Evolutionary conservation across 495 filamentous ascomycete genomes (phyloP), one percentile per base, ranked within the genome.

Genomic region (Cercophora newfieldiana): DNA sequence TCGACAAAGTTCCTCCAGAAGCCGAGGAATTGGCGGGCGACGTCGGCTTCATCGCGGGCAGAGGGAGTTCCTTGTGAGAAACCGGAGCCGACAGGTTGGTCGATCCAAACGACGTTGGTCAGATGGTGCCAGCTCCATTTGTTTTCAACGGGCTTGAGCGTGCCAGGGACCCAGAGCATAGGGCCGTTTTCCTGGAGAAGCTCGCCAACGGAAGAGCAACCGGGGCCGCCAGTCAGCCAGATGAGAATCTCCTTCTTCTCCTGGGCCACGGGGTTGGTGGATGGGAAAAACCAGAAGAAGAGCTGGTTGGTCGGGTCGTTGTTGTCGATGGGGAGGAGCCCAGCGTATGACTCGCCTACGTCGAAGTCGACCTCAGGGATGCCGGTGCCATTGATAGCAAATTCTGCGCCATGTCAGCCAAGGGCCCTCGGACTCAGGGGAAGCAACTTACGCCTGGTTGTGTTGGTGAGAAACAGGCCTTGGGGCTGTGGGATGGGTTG

Each of bases 231-330:
- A 67, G 90, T 91, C 6, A 91, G 77, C 82, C 89, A 92, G 69
- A 92, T 89, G 19, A 85, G 79, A 59, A 91, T 87, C 70, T 92
- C 89, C 56, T 91, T 86, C 3, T 83, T 78, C 54, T 57, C 54
- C 54, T 8, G 83, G 79, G 7, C 69, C 21, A 30, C 71, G 6
- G 81, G 79, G 54, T 89, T 88, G 4, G 75, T 74, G 0, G 88
- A 85, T 0, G 88, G 89, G 67, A 90, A 91, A 76, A 89, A 91
- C 90, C 91, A 94, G 71, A 91, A 94, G 69, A 85, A 92, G 18
- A 93, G 76, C 60, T 84, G 72, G 54, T 82, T 82, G 1, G 78
- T 78, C 67, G 54, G 54, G 54, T 86, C 82, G 26, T 82, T 69
- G 5, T 77, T 76, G 3, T 83, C 85, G 66, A 92, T 90, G 21